Evolutionary conservation across 768 basidiomycete species (phyloP).

Genomic region (Leccinum fibrillosum): DNA sequence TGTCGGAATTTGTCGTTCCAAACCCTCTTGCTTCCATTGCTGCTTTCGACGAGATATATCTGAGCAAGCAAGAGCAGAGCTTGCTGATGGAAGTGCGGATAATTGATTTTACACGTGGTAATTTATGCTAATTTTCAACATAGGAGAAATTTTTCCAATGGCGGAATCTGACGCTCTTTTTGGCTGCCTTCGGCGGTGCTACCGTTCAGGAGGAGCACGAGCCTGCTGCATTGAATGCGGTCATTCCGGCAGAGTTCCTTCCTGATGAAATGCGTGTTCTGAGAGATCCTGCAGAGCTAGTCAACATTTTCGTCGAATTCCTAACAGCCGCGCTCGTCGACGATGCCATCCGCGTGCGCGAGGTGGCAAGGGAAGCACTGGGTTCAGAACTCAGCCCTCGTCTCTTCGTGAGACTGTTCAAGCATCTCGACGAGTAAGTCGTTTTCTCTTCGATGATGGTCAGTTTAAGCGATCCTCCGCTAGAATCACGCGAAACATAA

Average conservation of each 20-base stretch:
- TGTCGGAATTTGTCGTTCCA: slow-evolving; percentile 58
- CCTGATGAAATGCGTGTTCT: slow-evolving; percentile 72
- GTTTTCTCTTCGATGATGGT: background rate
- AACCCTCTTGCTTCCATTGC: slow-evolving; percentile 32
- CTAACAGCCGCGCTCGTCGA: slow-evolving; percentile 66
- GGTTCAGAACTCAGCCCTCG: slow-evolving; percentile 74
- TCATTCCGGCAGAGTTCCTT: slow-evolving; percentile 56
- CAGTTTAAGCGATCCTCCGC: background rate
- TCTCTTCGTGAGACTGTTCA: slow-evolving; percentile 64
- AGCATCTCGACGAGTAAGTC: slow-evolving; percentile 71
- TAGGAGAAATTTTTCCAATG: slow-evolving; percentile 79
- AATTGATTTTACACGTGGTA: background rate
- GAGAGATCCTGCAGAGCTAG: slow-evolving; percentile 52
- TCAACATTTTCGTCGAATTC: slow-evolving; percentile 63
- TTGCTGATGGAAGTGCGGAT: slow-evolving; percentile 37
- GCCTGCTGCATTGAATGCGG: slow-evolving; percentile 44
- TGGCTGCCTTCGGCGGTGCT: slow-evolving; percentile 70
- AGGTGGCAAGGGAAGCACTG: slow-evolving; percentile 76
- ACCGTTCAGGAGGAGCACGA: slow-evolving; percentile 55
- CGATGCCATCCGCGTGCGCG: slow-evolving; percentile 66
- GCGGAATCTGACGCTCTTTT: slow-evolving; percentile 79
- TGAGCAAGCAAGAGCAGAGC: slow-evolving; percentile 36
- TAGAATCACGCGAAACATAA: slow-evolving; percentile 53
- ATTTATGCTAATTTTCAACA: slow-evolving; percentile 4
- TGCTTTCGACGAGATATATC: slow-evolving; percentile 34